Evolutionary conservation across 2,329 filamentous ascomycete species (phyloP), one percentile per base, ranked within the genome.

Genomic region (Apiospora sp.): DNA sequence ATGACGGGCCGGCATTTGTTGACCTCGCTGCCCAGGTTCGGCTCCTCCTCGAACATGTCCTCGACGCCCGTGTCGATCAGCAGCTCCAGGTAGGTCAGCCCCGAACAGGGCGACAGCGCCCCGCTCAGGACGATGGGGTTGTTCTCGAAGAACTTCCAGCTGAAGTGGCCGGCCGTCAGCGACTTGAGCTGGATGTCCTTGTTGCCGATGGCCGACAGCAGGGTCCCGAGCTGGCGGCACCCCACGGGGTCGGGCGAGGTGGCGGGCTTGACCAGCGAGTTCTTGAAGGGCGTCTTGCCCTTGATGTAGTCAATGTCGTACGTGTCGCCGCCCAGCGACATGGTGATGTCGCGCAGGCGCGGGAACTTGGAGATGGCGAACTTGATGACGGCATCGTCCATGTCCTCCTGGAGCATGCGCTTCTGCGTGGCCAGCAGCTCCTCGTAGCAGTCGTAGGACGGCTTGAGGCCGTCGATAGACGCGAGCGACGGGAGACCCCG

Each of bases 121-220:
- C 72, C 71, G n/a, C 67, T 43, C 22, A 78, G 74, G 13, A 74
- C 70, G 22, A 54, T 48, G 46, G 74, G 71, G 27, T 71, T 72
- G 64, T 72, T 71, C 41, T 76, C 69, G 68, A 80, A 79, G 69
- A 78, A 79, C 48, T 71, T 46, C 78, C 78, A 80, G 67, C 75
- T 75, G 27, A 80, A 58, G 1, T 44, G 34, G 19, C 75, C 76
- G 1, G 75, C 77, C 7, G 72, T 73, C 24, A 80, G 72, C 12
- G 48, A 75, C 30, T 69, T 74, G 54, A 79, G 48, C 22, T 69
- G 71, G 69, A 75, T 75, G 12, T 73, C 71, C 4, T 72, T 68
- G 43, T 41, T 22, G n/a, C 22, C 71, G 30, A 77, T 72, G 41
- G 78, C 78, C 22, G 70, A 37, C 48, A 80, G 75, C 8, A 80